These are phyloP conservation scores for Noccaea bulbosa DNA, from an alignment of 345 rosid genomes.

Conservation along the genomic window DNA sequence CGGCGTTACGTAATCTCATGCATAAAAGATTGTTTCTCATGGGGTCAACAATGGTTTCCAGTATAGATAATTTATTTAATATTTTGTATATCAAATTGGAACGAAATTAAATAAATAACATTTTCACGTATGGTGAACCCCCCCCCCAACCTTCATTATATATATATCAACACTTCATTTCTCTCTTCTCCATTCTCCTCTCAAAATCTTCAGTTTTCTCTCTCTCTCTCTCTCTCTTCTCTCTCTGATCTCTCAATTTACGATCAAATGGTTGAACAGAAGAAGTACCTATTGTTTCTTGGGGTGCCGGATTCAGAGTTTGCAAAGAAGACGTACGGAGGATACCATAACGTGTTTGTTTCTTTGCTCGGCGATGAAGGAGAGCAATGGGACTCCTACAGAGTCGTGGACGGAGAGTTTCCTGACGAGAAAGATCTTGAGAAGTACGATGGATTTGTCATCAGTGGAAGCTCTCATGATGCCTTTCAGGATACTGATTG, in stretches of 20 bases:
- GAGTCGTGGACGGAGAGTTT: slow-evolving; percentile 82
- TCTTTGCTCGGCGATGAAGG: slow-evolving; percentile 71
- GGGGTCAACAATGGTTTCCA: slow-evolving; percentile 25
- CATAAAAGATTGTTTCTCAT: neutral
- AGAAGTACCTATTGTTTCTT: slow-evolving; percentile 57
- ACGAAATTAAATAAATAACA: neutral
- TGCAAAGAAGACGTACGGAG: slow-evolving; percentile 69
- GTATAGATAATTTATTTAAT: neutral
- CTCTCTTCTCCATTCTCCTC: slow-evolving; percentile 20
- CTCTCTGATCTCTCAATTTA: neutral
- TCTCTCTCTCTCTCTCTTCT: neutral
- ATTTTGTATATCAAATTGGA: neutral
- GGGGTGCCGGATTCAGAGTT: slow-evolving; percentile 78
- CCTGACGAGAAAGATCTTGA: slow-evolving; percentile 62
- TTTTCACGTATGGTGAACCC: slow-evolving; percentile 11
- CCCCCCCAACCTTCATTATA: slow-evolving; percentile 28
- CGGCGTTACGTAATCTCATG: slow-evolving; percentile 7
- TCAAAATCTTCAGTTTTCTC: neutral
- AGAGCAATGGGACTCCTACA: slow-evolving; percentile 70
- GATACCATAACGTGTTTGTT: slow-evolving; percentile 76
- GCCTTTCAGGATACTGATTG: slow-evolving; percentile 72
- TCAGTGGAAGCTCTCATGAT: slow-evolving; percentile 81
- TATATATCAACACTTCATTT: slow-evolving; percentile 11
- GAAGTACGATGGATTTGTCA: slow-evolving; percentile 71
- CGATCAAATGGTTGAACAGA: slow-evolving; percentile 36